A percentile compares a stretch with the other conserved stretches of the same genome.
Conservation (phyloP, 2,329 filamentous ascomycete genomes). For the Herpotrichia juniperi region DNA sequence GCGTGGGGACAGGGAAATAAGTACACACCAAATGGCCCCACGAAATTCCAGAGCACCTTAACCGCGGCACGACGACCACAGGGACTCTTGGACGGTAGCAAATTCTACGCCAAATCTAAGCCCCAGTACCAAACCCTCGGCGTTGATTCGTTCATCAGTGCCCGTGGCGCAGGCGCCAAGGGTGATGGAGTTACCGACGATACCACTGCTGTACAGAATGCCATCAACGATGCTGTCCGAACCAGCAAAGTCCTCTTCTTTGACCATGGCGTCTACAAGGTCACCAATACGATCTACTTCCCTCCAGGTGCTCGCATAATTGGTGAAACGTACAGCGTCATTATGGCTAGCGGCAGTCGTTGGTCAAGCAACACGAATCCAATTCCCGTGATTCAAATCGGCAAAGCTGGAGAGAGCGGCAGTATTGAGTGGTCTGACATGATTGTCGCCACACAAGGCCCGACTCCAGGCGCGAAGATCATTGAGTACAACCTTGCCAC, state of each 20-base stretch:
- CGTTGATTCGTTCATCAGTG: constrained; percentile 66
- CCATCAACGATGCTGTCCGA: constrained; percentile 68
- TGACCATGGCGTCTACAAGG: constrained; percentile 64
- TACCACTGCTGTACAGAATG: constrained; percentile 76
- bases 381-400: constrained; percentile 70
- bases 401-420: constrained; percentile 68
- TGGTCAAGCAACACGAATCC: constrained; percentile 59
- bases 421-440: constrained; percentile 75
- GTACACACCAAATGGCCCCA: constrained; percentile 49
- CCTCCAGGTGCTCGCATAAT: constrained; percentile 78
- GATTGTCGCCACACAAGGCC: constrained; percentile 72
- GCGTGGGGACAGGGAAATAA: constrained; percentile 45
- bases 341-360: constrained; percentile 75
- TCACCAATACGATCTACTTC: constrained; percentile 62
- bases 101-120: constrained; percentile 60
- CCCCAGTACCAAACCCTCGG: constrained; percentile 57
- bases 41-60: constrained; percentile 54
- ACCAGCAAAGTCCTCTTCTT: constrained; percentile 64
- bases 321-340: constrained; percentile 83
- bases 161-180: constrained; percentile 62
- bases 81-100: constrained; percentile 52
- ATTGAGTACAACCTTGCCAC: constrained; percentile 74
- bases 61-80: constrained; percentile 54
- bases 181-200: constrained; percentile 85
- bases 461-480: constrained; percentile 71